phyloP scores from a whole-genome alignment of 1,284 basidiomycete species.

The Tylopilus sp. region DNA sequence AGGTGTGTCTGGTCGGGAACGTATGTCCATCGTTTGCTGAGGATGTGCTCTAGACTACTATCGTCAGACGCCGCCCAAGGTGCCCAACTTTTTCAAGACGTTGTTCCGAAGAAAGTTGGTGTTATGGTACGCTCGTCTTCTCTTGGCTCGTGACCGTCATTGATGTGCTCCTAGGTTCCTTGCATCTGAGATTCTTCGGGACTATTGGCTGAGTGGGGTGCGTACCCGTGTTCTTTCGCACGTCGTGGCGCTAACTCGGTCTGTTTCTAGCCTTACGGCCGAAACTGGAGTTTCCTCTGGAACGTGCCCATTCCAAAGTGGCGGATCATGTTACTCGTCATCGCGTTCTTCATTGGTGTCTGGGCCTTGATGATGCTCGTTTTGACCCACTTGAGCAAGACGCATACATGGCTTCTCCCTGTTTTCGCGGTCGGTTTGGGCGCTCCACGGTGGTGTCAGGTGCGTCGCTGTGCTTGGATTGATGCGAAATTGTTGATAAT shows the following conservation, averaged over 20 bases:
- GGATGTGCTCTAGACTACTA: slow-evolving; percentile 60
- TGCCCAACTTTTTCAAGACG: slow-evolving; percentile 86
- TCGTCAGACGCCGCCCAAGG: slow-evolving; percentile 86
- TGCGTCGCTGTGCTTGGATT: slow-evolving; percentile 26
- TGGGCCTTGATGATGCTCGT: slow-evolving; percentile 75
- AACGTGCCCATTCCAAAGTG: slow-evolving; percentile 77
- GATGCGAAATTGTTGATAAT: slow-evolving; percentile 13
- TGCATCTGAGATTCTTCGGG: slow-evolving; percentile 80
- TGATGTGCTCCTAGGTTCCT: slow-evolving; percentile 51
- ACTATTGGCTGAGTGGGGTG: slow-evolving; percentile 91
- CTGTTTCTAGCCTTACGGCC: slow-evolving; percentile 67
- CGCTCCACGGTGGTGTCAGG: slow-evolving; percentile 90
- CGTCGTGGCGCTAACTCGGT: slow-evolving; percentile 14
- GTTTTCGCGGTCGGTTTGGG: slow-evolving; percentile 92
- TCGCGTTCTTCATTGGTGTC: slow-evolving; percentile 80
- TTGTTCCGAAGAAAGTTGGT: slow-evolving; percentile 87
- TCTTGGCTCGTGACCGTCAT: not conserved
- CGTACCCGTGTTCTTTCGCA: not conserved
- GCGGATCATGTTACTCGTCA: slow-evolving; percentile 76
- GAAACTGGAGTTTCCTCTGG: slow-evolving; percentile 94
- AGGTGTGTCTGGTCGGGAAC: slow-evolving; percentile 43
- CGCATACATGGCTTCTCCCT: slow-evolving; percentile 89
- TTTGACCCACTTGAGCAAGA: slow-evolving; percentile 84
- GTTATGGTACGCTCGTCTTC: slow-evolving; percentile 51
- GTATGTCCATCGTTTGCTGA: slow-evolving; percentile 1